These are phyloP conservation scores for Eutrema japonicum DNA, from an alignment of 345 rosid species.

Conservation along the genomic window DNA sequence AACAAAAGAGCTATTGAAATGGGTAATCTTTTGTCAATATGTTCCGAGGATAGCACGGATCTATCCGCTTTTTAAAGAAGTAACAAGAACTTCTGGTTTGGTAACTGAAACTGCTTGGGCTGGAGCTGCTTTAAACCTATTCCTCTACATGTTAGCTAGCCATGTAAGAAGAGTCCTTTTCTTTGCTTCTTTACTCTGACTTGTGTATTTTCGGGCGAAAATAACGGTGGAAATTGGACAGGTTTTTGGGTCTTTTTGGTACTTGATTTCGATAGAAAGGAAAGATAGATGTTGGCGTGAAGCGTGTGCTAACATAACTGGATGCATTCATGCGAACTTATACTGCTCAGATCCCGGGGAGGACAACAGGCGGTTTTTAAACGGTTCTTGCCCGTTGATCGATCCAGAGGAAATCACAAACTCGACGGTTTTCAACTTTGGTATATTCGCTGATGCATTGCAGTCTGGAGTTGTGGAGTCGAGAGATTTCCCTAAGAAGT, in stretches of 20 bases:
- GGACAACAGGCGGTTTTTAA: conserved; percentile 24
- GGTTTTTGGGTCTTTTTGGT: conserved; percentile 48
- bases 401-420: conserved; percentile 38
- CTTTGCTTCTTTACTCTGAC: background rate
- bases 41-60: conserved; percentile 45
- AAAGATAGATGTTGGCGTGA: conserved; percentile 52
- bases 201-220: background rate
- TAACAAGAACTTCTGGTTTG: conserved; percentile 49
- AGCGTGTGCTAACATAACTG: background rate
- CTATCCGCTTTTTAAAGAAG: conserved; percentile 43
- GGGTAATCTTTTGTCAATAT: conserved; percentile 45
- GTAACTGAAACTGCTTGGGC: conserved; percentile 50
- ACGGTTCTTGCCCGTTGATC: conserved; percentile 33
- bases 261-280: conserved; percentile 50
- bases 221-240: background rate
- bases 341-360: conserved; percentile 25
- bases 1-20: conserved; percentile 46
- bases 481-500: conserved; percentile 41
- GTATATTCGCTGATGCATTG: conserved; percentile 46
- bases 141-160: conserved; percentile 49
- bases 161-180: conserved; percentile 34
- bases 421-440: conserved; percentile 45
- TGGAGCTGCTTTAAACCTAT: conserved; percentile 48
- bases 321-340: background rate
- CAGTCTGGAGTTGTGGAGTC: conserved; percentile 47